Evolutionary conservation across 805 yeast species (phyloP).

Genomic region (Ogataea chonburiensis): DNA sequence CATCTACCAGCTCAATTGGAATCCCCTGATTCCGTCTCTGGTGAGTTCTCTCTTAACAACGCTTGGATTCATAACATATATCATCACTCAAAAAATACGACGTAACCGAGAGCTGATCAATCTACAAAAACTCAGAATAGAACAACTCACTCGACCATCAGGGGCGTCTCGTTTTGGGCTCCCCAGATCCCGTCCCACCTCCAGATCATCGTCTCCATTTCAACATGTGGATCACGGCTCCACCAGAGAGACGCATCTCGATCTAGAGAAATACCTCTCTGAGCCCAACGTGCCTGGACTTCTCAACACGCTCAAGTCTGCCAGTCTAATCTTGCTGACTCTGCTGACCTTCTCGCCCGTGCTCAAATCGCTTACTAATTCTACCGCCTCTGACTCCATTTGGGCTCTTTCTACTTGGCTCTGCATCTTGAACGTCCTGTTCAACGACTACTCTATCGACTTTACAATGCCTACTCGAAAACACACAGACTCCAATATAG

Average conservation of each 20-base stretch:
- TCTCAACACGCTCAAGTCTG: slow-evolving; percentile 53
- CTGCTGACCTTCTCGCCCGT: slow-evolving; percentile 85
- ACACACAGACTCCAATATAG: slow-evolving; percentile 17
- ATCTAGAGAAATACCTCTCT: slow-evolving; percentile 26
- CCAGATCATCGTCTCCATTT: slow-evolving; percentile 27
- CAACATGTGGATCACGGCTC: slow-evolving; percentile 7
- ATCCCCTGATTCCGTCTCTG: slow-evolving; percentile 43
- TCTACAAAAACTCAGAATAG: slow-evolving; percentile 30
- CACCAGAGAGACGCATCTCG: slow-evolving; percentile 8
- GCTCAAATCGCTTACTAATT: slow-evolving; percentile 78
- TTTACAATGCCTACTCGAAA: slow-evolving; percentile 25
- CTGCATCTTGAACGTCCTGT: slow-evolving; percentile 61
- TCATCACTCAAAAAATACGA: slow-evolving; percentile 30
- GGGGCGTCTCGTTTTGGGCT: slow-evolving; percentile 18
- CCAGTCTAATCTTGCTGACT: slow-evolving; percentile 64
- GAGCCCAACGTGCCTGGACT: slow-evolving; percentile 31
- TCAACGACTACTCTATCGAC: slow-evolving; percentile 66
- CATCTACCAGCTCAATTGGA: slow-evolving; percentile 49
- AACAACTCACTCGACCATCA: slow-evolving; percentile 24
- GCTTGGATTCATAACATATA: slow-evolving; percentile 36
- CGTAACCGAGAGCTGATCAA: slow-evolving; percentile 31
- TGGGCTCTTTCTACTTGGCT: slow-evolving; percentile 90
- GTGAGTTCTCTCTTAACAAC: slow-evolving; percentile 36
- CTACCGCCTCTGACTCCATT: slow-evolving; percentile 90
- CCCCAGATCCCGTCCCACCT: slow-evolving; percentile 23